These are phyloP conservation scores for Podila minutissima DNA, from an alignment of 192 early-diverging fungal genomes.

Conservation along the genomic window DNA sequence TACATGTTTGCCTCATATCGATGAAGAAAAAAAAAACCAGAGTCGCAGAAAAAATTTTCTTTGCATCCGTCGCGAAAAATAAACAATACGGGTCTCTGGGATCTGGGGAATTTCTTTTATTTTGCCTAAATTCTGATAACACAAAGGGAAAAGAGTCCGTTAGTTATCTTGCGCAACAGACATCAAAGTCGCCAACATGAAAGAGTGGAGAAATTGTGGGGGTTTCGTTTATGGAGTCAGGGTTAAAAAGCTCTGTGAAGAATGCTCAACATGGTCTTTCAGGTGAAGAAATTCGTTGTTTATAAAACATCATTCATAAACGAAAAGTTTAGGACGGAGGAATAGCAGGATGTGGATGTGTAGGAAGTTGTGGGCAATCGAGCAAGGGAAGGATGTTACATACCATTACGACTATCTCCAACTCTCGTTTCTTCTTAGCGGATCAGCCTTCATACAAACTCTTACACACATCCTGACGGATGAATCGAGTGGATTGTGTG, in stretches of 20 bases:
- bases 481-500: not conserved
- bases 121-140: constrained; percentile 11
- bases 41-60: not conserved
- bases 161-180: not conserved
- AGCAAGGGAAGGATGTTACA: not conserved
- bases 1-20: constrained; percentile 1
- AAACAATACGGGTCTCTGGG: not conserved
- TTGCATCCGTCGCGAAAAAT: not conserved
- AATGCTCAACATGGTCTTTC: constrained; percentile 54
- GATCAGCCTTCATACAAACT: not conserved
- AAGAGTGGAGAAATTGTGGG: not conserved
- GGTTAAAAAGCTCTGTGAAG: constrained; percentile 57
- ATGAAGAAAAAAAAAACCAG: not conserved
- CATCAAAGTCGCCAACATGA: not conserved
- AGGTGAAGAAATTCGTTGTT: constrained; percentile 57
- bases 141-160: not conserved
- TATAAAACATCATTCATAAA: constrained; percentile 50
- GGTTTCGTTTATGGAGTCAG: constrained; percentile 22
- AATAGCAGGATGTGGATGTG: not conserved
- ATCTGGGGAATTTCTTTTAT: constrained; percentile 6
- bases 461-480: not conserved
- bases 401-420: not conserved
- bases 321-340: not conserved
- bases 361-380: too few relatives aligned
- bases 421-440: too few relatives aligned